Percentiles rank a stretch among this genome's conserved stretches.
phyloP scores from a whole-genome alignment of 768 basidiomycete species.

The Steccherinum ochraceum region DNA sequence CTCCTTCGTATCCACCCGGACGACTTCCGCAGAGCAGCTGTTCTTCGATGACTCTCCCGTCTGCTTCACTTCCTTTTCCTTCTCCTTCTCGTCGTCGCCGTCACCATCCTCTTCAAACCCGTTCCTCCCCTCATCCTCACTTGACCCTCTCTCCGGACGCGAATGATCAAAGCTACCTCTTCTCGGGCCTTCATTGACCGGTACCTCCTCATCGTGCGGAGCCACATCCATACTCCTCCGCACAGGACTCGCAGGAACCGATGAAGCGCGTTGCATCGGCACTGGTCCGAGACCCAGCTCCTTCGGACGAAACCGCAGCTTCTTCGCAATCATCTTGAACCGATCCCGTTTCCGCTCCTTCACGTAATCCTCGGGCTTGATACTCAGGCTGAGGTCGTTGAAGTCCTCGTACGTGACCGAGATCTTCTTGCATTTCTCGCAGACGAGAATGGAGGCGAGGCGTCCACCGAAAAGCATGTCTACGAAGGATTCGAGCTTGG shows the following conservation, averaged over 20 bases:
- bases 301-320: slow-evolving; percentile 32
- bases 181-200: slow-evolving; percentile 28
- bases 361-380: slow-evolving; percentile 75
- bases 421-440: slow-evolving; percentile 89
- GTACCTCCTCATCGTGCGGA: slow-evolving; percentile 27
- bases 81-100: neutral
- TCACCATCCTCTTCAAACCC: neutral
- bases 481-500: slow-evolving; percentile 61
- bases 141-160: neutral
- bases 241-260: slow-evolving; percentile 43
- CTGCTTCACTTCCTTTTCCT: slow-evolving; percentile 28
- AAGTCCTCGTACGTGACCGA: slow-evolving; percentile 93
- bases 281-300: neutral
- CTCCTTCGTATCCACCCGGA: slow-evolving; percentile 6
- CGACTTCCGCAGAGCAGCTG: slow-evolving; percentile 9
- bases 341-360: slow-evolving; percentile 70
- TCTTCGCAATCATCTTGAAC: slow-evolving; percentile 67
- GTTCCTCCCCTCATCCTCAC: neutral
- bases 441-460: slow-evolving; percentile 87
- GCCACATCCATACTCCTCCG: slow-evolving; percentile 27
- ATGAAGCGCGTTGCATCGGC: slow-evolving; percentile 38
- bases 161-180: slow-evolving; percentile 39
- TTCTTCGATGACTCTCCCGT: slow-evolving; percentile 13
- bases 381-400: slow-evolving; percentile 86
- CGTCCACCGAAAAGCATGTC: slow-evolving; percentile 91